phyloP scores from a whole-genome alignment of 305 asterid genomes.

The Ajuga reptans region DNA sequence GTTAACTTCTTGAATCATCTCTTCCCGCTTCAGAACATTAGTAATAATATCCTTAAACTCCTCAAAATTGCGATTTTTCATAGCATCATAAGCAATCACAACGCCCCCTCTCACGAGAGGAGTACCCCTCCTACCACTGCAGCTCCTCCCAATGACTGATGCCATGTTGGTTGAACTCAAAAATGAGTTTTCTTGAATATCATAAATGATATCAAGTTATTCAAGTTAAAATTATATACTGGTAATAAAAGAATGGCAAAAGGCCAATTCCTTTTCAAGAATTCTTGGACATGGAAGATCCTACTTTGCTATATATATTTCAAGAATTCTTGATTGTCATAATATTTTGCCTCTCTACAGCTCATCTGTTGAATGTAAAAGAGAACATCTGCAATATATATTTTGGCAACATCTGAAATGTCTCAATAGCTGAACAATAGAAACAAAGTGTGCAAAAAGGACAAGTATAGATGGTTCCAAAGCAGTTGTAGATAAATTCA shows the following conservation, averaged over 20 bases:
- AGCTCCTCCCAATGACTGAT: slow-evolving; percentile 20
- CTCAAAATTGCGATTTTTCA: slow-evolving; percentile 30
- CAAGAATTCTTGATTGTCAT: not conserved
- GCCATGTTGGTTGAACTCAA: slow-evolving; percentile 21
- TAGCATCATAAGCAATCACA: slow-evolving; percentile 53
- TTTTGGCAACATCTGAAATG: not conserved
- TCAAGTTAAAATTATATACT: not conserved
- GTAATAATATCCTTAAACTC: slow-evolving; percentile 32
- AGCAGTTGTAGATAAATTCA: slow-evolving; percentile 24
- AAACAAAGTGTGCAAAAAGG: slow-evolving; percentile 12
- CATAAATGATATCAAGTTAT: not conserved
- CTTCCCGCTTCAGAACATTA: slow-evolving; percentile 29
- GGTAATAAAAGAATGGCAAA: not conserved
- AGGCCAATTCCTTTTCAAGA: not conserved
- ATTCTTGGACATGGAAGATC: not conserved
- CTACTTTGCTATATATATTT: not conserved
- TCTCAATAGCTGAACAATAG: not conserved
- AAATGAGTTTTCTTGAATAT: not conserved
- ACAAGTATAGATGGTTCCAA: slow-evolving; percentile 19
- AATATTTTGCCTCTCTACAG: not conserved
- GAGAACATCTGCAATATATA: not conserved
- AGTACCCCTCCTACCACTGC: slow-evolving; percentile 24
- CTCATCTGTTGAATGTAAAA: not conserved
- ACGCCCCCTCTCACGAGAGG: slow-evolving; percentile 34
- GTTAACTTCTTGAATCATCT: slow-evolving; percentile 38